Conservation (phyloP, 2,329 filamentous ascomycete genomes). For the Chrysoporthe puriensis region DNA sequence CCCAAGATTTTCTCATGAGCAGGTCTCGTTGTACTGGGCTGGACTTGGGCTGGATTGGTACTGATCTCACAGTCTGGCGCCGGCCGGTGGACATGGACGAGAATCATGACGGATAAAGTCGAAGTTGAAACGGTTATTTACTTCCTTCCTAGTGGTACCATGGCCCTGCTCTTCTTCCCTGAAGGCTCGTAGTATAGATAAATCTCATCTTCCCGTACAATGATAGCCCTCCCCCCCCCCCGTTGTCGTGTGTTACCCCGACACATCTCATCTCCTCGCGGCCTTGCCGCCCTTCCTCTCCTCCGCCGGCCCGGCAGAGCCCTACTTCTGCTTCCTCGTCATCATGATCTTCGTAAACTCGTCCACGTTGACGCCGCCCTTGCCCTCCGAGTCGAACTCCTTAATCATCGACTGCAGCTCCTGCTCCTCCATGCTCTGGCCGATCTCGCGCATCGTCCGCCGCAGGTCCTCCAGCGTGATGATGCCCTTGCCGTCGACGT, state of each 20-base stretch:
- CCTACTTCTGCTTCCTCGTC: slow-evolving; percentile 37
- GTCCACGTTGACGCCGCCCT: slow-evolving; percentile 74
- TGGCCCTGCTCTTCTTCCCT: slow-evolving; percentile 8
- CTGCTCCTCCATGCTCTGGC: slow-evolving; percentile 89
- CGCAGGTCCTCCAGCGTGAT: slow-evolving; percentile 89
- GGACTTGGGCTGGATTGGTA: not conserved
- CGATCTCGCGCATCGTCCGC: slow-evolving; percentile 85
- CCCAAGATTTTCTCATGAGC: slow-evolving; percentile 55
- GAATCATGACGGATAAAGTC: slow-evolving; percentile 3
- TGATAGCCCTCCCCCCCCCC: not conserved
- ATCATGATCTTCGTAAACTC: slow-evolving; percentile 70
- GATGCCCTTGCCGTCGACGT: slow-evolving; percentile 86
- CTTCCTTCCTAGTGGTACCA: not conserved
- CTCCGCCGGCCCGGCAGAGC: slow-evolving; percentile 10
- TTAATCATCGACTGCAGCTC: slow-evolving; percentile 96
- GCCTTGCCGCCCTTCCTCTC: slow-evolving; percentile 15
- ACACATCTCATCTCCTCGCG: slow-evolving; percentile 6
- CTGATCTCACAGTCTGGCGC: not conserved
- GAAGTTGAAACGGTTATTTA: slow-evolving; percentile 8
- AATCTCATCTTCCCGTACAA: slow-evolving; percentile 9
- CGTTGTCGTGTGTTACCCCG: too few species aligned
- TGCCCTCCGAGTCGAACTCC: slow-evolving; percentile 93
- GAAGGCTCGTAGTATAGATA: slow-evolving; percentile 14
- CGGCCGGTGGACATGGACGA: slow-evolving; percentile 7
- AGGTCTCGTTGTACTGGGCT: not conserved